Percentiles rank a stretch among this genome's conserved stretches.
Conservation (phyloP, 352 stramenopile species). For the Phytopythium boreale region DNA sequence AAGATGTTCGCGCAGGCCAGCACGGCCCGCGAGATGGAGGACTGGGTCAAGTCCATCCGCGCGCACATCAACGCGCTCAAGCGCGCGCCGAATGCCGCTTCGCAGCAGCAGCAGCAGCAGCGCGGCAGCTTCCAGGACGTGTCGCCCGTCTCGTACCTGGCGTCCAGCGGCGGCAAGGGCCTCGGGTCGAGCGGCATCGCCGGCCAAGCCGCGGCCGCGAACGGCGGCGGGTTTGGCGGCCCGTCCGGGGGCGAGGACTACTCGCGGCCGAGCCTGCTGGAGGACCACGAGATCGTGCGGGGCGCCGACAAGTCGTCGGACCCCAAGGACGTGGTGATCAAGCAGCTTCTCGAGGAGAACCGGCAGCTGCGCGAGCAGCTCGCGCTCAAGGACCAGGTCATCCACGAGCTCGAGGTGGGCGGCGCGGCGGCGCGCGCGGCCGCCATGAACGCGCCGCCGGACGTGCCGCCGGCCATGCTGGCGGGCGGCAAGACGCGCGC, state of each 20-base stretch:
- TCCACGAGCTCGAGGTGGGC: conserved; percentile 80
- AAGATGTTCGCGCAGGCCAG: conserved; percentile 86
- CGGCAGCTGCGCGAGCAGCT: conserved; percentile 71
- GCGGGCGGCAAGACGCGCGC: conserved; percentile 33
- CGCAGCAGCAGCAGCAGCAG: conserved; percentile 13
- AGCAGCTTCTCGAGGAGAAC: conserved; percentile 84
- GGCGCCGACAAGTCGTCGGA: conserved; percentile 77
- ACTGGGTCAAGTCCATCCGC: conserved; percentile 85
- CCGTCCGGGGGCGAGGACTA: conserved; percentile 52
- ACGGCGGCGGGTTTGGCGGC: conserved; percentile 6
- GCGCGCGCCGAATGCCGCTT: conserved; percentile 15
- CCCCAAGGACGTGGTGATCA: conserved; percentile 85
- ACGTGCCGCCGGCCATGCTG: conserved; percentile 5
- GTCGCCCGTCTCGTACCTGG: conserved; percentile 19
- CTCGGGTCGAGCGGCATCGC: neutral
- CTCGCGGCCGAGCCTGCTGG: conserved; percentile 75
- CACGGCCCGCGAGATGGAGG: conserved; percentile 80
- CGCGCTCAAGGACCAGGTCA: conserved; percentile 80
- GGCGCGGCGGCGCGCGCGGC: conserved; percentile 15
- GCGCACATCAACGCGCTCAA: conserved; percentile 78
- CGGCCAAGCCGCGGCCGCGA: conserved; percentile 9
- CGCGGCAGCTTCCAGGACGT: conserved; percentile 70
- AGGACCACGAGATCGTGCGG: conserved; percentile 84
- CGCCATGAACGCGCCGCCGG: conserved; percentile 4
- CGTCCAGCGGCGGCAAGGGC: conserved; percentile 18